Base-by-base conservation (phyloP, 1,284 basidiomycete species). In the Tylopilus orsonianus region DNA sequence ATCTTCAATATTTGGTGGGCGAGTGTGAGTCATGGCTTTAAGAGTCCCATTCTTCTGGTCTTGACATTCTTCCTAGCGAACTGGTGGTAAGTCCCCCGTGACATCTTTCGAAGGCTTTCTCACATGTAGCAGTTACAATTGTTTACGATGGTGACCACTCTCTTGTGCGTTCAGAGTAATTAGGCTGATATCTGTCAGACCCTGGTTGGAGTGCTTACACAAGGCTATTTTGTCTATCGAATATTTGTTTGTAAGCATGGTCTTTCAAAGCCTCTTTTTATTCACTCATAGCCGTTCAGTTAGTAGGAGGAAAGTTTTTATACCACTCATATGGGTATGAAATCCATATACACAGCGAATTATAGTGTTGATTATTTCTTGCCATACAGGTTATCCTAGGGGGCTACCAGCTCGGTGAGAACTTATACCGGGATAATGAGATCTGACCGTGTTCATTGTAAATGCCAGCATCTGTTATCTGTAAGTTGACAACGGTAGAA, bases 171-270 rank as follows among this genome's bases (percentile, higher is more conserved):
- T 13, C 5, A 7, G 34, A 30, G 29, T 7, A 10, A 37, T 10
- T 7, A 12, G 26, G 16, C 27, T 53, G 2, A 50, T 29, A 8
- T 12, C 2, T 5, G n/a, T 8, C 24, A 62, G 59, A 7, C 12
- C 0, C 3, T 48, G 4, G 50, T 48, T 2, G 18, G 50, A 14
- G 5, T 50, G 1, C 19, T 18, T 5, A 14, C 44, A 0, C 50
- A 55, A 16, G 46, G 44, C 5, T 55, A 55, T 42, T 51, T 56
- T 12, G 34, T 50, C 9, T 29, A 59, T 35, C 56, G 56, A 24
- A 34, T 61, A 9, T 58, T 48, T 5, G 0, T 53, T 0, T 43
- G 57, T 57, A 20, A n/a, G 55, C 42, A 14, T 26, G 10, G 2
- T 10, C 20, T 4, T 14, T 19, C 8, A 1, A n/a, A n/a, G n/a